Evolutionary conservation across 2,329 filamentous ascomycete genomes (phyloP).

Genomic region (Ascochyta rabiei): DNA sequence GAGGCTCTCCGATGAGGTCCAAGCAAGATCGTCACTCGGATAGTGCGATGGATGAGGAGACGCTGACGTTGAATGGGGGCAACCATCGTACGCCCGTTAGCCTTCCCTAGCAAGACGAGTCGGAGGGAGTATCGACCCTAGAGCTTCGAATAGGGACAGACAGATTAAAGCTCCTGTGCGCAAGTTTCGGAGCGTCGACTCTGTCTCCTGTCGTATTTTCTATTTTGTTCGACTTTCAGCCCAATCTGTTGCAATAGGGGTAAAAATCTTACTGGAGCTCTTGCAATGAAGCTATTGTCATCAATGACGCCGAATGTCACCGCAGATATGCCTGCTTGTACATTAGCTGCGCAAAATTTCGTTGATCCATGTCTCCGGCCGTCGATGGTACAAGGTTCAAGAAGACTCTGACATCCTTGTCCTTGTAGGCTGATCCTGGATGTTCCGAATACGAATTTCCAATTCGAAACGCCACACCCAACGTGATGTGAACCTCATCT

Average conservation of each 20-base stretch:
- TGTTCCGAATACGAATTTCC: neutral
- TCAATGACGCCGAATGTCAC: constrained; percentile 12
- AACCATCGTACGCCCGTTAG: neutral
- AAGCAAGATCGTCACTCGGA: neutral
- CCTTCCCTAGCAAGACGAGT: neutral
- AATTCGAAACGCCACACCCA: neutral
- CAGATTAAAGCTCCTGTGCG: neutral
- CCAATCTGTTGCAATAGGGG: constrained; percentile 5
- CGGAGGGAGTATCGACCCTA: neutral
- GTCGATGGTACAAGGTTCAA: neutral
- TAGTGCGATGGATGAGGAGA: neutral
- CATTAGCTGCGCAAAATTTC: constrained; percentile 1
- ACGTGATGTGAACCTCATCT: neutral
- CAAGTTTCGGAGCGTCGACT: neutral
- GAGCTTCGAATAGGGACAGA: neutral
- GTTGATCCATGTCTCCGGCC: constrained; percentile 4
- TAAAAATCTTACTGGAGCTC: neutral
- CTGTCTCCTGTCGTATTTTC: neutral
- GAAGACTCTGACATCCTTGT: neutral
- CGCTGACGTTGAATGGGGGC: neutral
- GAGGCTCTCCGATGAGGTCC: neutral
- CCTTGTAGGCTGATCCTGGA: constrained; percentile 1
- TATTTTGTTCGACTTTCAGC: neutral
- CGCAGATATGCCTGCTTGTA: constrained; percentile 3
- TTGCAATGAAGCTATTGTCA: constrained; percentile 12